A percentile compares a stretch with the other conserved stretches of the same genome.
These are phyloP conservation scores for Oryza meridionalis DNA, from an alignment of 176 grass and related monocot species.

Conservation along the genomic window DNA sequence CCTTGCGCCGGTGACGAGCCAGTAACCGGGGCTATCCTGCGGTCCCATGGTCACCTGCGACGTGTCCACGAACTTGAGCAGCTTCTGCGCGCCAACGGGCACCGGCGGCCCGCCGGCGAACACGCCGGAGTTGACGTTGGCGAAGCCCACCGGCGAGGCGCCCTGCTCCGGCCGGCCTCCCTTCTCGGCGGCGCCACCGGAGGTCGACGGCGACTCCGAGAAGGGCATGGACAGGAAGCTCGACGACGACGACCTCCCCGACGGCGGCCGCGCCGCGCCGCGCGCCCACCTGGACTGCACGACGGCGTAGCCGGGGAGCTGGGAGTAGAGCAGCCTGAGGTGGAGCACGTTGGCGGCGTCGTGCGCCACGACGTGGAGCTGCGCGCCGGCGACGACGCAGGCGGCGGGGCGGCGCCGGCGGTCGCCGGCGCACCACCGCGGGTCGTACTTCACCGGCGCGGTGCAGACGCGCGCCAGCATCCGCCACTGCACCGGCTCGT, in stretches of 20 bases:
- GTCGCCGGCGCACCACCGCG: constrained; percentile 37
- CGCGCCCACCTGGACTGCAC: constrained; percentile 68
- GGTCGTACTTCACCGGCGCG: constrained; percentile 64
- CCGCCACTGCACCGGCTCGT: constrained; percentile 68
- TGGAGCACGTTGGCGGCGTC: constrained; percentile 54
- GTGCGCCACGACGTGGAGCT: constrained; percentile 58
- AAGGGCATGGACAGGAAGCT: constrained; percentile 55
- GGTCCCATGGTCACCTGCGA: constrained; percentile 74
- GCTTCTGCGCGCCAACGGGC: constrained; percentile 59
- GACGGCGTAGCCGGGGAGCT: constrained; percentile 58
- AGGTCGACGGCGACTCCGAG: constrained; percentile 24
- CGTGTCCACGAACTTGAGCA: constrained; percentile 83
- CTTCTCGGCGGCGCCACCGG: constrained; percentile 13
- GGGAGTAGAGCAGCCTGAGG: constrained; percentile 66
- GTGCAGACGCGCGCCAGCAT: constrained; percentile 77
- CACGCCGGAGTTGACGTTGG: constrained; percentile 59
- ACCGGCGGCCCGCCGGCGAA: constrained; percentile 58
- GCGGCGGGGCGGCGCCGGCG: constrained; percentile 10
- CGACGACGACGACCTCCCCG: constrained; percentile 40
- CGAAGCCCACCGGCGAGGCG: constrained; percentile 1
- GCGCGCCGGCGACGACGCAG: constrained; percentile 67
- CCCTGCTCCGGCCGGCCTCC: constrained; percentile 21
- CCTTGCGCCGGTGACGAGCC: constrained; percentile 86
- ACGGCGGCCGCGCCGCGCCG: constrained; percentile 9
- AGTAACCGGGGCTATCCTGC: constrained; percentile 75